A percentile compares a stretch with the other conserved stretches of the same genome.
Evolutionary conservation across 164 flowering plant genomes (phyloP).

Genomic region (Annona cherimola): DNA sequence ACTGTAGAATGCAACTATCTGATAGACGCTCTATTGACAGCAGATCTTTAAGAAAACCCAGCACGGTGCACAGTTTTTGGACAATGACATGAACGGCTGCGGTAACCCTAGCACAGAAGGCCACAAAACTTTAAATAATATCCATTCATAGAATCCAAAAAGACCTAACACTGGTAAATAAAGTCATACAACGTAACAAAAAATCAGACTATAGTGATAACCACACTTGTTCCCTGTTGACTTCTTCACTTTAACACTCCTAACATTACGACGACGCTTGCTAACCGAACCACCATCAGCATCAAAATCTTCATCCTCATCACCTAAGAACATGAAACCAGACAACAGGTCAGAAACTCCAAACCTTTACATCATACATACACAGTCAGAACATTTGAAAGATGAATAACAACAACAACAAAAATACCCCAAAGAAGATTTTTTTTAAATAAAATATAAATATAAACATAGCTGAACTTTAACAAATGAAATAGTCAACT

Average conservation of each 20-base stretch:
- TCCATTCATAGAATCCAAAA: constrained; percentile 8
- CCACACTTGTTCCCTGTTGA: constrained; percentile 64
- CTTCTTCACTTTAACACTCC: constrained; percentile 57
- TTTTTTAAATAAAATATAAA: too few species aligned
- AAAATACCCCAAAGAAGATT: too few species aligned
- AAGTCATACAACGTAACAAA: constrained; percentile 18
- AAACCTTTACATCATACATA: neutral
- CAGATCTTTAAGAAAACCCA: constrained; percentile 73
- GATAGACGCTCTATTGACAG: constrained; percentile 73
- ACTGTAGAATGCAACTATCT: constrained; percentile 87
- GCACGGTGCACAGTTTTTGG: constrained; percentile 87
- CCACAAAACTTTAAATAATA: constrained; percentile 15
- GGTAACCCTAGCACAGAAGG: constrained; percentile 51
- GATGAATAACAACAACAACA: neutral
- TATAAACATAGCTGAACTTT: too few species aligned
- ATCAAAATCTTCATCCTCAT: constrained; percentile 69
- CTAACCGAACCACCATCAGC: constrained; percentile 57
- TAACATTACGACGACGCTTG: constrained; percentile 56
- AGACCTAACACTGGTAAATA: constrained; percentile 11
- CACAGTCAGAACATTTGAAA: neutral
- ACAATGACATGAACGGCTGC: constrained; percentile 55
- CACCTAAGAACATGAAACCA: constrained; percentile 34
- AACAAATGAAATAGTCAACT: too few species aligned
- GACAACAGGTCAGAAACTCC: constrained; percentile 1
- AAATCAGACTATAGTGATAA: constrained; percentile 21